phyloP scores from a whole-genome alignment of 306 rosid genomes.

The Ormosia emarginata region DNA sequence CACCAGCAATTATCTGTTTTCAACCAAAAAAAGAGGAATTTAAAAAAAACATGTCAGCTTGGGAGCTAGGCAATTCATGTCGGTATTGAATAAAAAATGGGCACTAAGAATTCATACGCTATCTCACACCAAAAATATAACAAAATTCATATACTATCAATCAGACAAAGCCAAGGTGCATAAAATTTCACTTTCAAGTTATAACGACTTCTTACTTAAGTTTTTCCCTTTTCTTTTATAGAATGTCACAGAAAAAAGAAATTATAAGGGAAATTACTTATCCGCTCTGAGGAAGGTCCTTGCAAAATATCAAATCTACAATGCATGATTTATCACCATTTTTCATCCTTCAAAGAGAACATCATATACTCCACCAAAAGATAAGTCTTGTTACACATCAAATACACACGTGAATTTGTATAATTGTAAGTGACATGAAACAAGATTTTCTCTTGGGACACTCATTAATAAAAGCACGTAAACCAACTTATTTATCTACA shows the following conservation, averaged over 20 bases:
- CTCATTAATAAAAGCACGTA: background rate
- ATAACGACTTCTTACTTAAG: background rate
- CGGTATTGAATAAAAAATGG: background rate
- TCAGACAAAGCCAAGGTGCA: slow-evolving; percentile 1
- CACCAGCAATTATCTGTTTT: slow-evolving; percentile 81
- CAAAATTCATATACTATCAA: background rate
- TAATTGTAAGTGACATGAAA: background rate
- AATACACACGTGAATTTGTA: background rate
- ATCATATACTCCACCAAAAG: no score
- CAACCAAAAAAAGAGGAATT: background rate
- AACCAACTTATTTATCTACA: no score
- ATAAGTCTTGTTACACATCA: no score
- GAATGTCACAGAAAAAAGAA: background rate
- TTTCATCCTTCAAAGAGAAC: no score
- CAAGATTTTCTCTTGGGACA: background rate
- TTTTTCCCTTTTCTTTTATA: background rate
- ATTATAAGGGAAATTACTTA: background rate
- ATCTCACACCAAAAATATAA: background rate
- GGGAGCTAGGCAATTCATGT: background rate
- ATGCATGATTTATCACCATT: background rate
- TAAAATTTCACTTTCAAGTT: background rate
- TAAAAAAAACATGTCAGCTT: background rate
- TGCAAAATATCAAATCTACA: background rate
- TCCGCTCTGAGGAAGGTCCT: background rate
- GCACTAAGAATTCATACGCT: background rate